These are phyloP conservation scores for Helicocarpus griseus DNA, from an alignment of 2,329 filamentous ascomycete genomes.

Conservation along the genomic window DNA sequence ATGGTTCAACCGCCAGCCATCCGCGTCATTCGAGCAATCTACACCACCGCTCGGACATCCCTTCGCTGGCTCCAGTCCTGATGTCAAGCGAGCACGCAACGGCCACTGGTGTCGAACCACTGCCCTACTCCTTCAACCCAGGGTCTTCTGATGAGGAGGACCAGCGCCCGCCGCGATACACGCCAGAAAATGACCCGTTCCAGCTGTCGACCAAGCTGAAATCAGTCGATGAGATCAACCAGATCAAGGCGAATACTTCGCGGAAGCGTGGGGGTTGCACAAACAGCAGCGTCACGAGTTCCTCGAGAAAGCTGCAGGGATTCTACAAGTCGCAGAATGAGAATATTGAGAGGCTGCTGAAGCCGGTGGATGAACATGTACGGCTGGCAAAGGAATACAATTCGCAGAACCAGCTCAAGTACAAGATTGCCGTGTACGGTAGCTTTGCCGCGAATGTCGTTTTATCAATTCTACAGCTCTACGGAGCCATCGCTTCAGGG, in stretches of 20 bases:
- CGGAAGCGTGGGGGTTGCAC: conserved; percentile 53
- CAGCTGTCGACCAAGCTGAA: conserved; percentile 70
- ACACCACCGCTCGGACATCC: conserved; percentile 7
- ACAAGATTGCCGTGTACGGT: conserved; percentile 52
- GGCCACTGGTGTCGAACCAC: conserved; percentile 34
- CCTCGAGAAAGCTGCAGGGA: conserved; percentile 52
- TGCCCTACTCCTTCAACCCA: conserved; percentile 16
- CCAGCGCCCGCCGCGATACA: conserved; percentile 46
- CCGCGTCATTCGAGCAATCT: conserved; percentile 10
- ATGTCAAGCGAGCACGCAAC: conserved; percentile 26
- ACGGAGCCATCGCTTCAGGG: conserved; percentile 73
- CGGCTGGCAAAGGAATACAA: conserved; percentile 71
- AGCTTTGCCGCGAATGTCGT: conserved; percentile 70
- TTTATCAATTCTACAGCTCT: conserved; percentile 73
- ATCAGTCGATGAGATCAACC: conserved; percentile 61
- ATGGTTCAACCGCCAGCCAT: conserved; percentile 13
- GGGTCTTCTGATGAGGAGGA: conserved; percentile 34
- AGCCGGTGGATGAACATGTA: conserved; percentile 84
- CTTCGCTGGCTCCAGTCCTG: conserved; percentile 7
- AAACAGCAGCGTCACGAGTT: conserved; percentile 15
- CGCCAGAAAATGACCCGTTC: conserved; percentile 66
- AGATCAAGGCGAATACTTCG: conserved; percentile 66
- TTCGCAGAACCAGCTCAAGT: conserved; percentile 64
- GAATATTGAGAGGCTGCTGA: conserved; percentile 83
- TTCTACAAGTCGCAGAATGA: conserved; percentile 92